Base-by-base conservation (phyloP, 805 yeast species). In the Metschnikowia reukaufii region DNA sequence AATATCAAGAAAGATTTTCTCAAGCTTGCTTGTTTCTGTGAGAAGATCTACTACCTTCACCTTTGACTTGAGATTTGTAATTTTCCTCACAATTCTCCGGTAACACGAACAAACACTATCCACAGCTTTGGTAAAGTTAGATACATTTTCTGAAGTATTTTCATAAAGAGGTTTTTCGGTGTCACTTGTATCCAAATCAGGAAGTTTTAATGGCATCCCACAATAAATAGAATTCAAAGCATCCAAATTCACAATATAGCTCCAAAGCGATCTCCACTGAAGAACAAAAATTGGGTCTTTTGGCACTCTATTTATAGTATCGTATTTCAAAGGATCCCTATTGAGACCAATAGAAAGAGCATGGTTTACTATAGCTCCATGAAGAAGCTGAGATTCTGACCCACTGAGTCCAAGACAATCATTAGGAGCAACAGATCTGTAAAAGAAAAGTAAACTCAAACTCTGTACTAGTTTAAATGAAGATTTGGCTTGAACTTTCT, bases 341-440 rank as follows among this genome's bases (percentile, higher is more conserved):
- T 72, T 65, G 36, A 71, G 56, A 0, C 77, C 76, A 36, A 70
- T 69, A 3, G 73, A 61, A 36, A 68, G 42, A 0, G 77, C 74
- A 44, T 71, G 76, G 25, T 59, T 63, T 9, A 69, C 58, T 6
- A 66, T 64, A 2, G 65, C 60, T 0, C 75, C 74, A 39, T 72
- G 63, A 18, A 71, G 57, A 13, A 69, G 60, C 40, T 68, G 70
- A 3, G 70, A 65, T 50, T 73, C 76, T 0, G 68, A 61, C 6
- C 73, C 70, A 18, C 73, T 66, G 21, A 71, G 51, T 0, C 77
- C 76, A 47, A 64, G 72, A 45, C 71, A 63, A 52, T 73, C 77
- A 44, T 68, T 67, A 1, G 78, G 78, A 10, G 68, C 63, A 12
- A 72, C 68, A 32, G 58, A 61, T 16, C 70, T 47, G 51, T 70